Base-by-base conservation (phyloP, 495 filamentous ascomycete genomes). In the Talaromyces borbonicus region DNA sequence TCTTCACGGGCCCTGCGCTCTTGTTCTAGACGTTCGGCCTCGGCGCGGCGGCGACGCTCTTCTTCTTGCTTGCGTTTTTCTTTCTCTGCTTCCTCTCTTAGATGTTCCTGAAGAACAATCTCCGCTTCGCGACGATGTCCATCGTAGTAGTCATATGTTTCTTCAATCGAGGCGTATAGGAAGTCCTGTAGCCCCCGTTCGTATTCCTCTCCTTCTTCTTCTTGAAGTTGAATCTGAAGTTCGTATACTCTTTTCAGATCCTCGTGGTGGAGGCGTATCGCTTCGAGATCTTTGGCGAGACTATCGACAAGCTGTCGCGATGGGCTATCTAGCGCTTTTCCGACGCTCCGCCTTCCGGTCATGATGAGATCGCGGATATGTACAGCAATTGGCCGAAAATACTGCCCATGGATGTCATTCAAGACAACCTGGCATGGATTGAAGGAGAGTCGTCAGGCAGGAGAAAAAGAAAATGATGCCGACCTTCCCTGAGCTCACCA, bases 111-210 rank as follows among this genome's bases (percentile, higher is more conserved):
- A 35, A 72, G 26, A 0, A 56, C 59, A 5, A 56, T 58, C 47
- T 74, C 67, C 2, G 85, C 85, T 20, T 74, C 71, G 46, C 78
- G 69, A 12, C 80, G 69, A 12, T 89, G 67, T 11, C 73, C 71
- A 1, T 82, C 74, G 53, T 88, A 83, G 48, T 76, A 71, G 16
- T 63, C 71, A 11, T 72, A 74, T 0, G 79, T 83, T 32, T 72
- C 65, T 31, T 78, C 77, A 12, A 90, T 72, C 1, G 83, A 76
- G 37, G 70, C 69, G 46, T 70, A 71, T 48, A 87, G 80, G 5
- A 65, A 51, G 3, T 59, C 65, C 52, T 68, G 70, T 1, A 52
- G 56, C 29, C 71, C 61, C 4, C 60, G 63, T 15, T 71, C 67
- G 23, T 66, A 58, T 4, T 56, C 62, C 38, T 78, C 73, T 20